Evolutionary conservation across 2,329 filamentous ascomycete genomes (phyloP), one percentile per base, ranked within the genome.

Genomic region (Xylariaceae sp.): DNA sequence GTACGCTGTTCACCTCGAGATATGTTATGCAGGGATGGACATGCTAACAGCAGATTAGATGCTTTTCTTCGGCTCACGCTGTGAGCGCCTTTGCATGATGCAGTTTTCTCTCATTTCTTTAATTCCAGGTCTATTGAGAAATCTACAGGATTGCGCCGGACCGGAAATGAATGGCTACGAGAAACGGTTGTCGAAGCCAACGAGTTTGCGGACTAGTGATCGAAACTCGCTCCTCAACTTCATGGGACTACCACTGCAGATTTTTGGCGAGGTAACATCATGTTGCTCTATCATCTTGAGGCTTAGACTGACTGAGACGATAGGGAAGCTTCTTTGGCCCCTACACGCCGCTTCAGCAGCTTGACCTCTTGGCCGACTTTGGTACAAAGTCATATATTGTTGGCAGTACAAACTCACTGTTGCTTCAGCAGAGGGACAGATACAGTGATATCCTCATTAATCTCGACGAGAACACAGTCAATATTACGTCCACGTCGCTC

Each of bases 381-480:
- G 90, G 91, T 48, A 97, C 94, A 17, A 97, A 96, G 76, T 97
- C 93, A 1, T 99, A 97, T 70, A 89, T 99, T 56, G 92, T 99
- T 59, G 94, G 94, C 64, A 97, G 92, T 66, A 99, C 94, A 44
- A 99, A 99, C 73, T 96, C 92, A 4, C 80, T 99, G 23, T 81
- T 99, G 39, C 78, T 99, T 9, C 92, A 97, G 70, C 94, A 99
- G 73, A 95, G 87, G 73, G 93, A 99, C 72, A 86, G 92, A 50
- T 97, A 99, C 73, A 96, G 92, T 73, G 94, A 99, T 70, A 91
- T 97, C 42, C 81, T 99, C 61, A 92, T 99, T 72, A 97, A 99
- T 71, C 86, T 99, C 17, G 94, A 99, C 72, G 92, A 97, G 64
- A 85, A 88, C 65, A 89, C 85, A 2, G 86, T 97, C 67, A 93